These are phyloP conservation scores for Crinitomyces ghanaensis DNA, from an alignment of 805 yeast species.

Conservation along the genomic window DNA sequence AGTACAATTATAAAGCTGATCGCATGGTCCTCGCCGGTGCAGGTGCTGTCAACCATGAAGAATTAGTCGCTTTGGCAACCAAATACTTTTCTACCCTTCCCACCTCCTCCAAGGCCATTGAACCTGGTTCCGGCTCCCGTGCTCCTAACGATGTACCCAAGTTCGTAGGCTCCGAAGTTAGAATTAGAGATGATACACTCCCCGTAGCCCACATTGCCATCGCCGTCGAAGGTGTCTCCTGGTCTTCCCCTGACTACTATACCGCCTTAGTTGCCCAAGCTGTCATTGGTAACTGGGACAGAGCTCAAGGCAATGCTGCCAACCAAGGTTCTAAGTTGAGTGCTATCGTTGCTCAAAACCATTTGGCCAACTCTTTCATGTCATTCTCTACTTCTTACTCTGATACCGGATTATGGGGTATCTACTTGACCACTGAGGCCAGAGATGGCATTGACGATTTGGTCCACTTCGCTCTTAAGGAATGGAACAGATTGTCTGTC, in stretches of 20 bases:
- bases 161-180: constrained; percentile 77
- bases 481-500: constrained; percentile 76
- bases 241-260: constrained; percentile 94
- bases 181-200: constrained; percentile 68
- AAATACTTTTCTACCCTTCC: constrained; percentile 48
- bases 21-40: constrained; percentile 96
- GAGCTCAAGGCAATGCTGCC: constrained; percentile 75
- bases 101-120: constrained; percentile 40
- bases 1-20: constrained; percentile 84
- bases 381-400: constrained; percentile 95
- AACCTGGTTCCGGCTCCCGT: constrained; percentile 57
- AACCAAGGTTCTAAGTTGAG: constrained; percentile 82
- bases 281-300: constrained; percentile 94
- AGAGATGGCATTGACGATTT: constrained; percentile 53
- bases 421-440: constrained; percentile 78
- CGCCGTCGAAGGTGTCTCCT: constrained; percentile 95
- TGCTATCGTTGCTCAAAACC: constrained; percentile 45
- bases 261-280: constrained; percentile 95
- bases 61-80: constrained; percentile 65
- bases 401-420: constrained; percentile 97
- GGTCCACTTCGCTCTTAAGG: constrained; percentile 64
- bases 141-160: constrained; percentile 58
- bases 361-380: constrained; percentile 86
- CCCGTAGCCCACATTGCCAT: constrained; percentile 88
- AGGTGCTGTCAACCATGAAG: constrained; percentile 84